A percentile compares a stretch with the other conserved stretches of the same genome.
Conservation (phyloP, 2,329 filamentous ascomycete species). For the Ramularia endophylla region DNA sequence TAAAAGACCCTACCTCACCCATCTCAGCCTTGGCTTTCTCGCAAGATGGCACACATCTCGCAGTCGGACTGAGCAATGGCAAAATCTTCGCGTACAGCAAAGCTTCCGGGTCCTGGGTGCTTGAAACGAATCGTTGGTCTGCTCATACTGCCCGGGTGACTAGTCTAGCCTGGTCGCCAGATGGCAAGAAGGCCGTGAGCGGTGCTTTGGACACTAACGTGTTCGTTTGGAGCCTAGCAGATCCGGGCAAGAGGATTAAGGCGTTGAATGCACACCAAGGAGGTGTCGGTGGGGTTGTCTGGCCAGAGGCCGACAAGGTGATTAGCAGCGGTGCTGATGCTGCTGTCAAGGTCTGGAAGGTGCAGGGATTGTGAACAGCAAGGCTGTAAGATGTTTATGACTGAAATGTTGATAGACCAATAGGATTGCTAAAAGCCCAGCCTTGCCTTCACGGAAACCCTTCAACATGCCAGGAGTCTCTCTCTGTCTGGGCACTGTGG, state of each 20-base stretch:
- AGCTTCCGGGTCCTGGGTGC: slow-evolving; percentile 45
- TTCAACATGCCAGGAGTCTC: too few relatives aligned
- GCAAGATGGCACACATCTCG: slow-evolving; percentile 66
- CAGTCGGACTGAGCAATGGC: slow-evolving; percentile 74
- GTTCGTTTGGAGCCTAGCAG: slow-evolving; percentile 80
- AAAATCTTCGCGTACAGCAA: slow-evolving; percentile 77
- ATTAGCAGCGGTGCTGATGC: slow-evolving; percentile 82
- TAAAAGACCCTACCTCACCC: slow-evolving; percentile 63
- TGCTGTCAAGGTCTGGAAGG: slow-evolving; percentile 81
- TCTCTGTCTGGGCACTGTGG: too few relatives aligned
- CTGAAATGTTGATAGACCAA: too few relatives aligned
- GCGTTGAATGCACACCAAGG: slow-evolving; percentile 90
- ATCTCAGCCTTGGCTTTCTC: slow-evolving; percentile 84
- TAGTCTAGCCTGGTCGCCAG: slow-evolving; percentile 68
- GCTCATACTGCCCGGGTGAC: slow-evolving; percentile 65
- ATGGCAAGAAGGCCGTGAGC: slow-evolving; percentile 72
- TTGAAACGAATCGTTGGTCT: slow-evolving; percentile 75
- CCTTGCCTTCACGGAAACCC: too few relatives aligned
- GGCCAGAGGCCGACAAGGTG: slow-evolving; percentile 63
- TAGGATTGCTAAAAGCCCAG: too few relatives aligned
- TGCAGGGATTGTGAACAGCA: slow-evolving; percentile 44
- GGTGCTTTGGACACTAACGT: slow-evolving; percentile 88
- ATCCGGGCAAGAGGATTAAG: slow-evolving; percentile 80
- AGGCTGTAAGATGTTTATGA: too few relatives aligned
- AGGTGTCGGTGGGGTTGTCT: slow-evolving; percentile 81